These are phyloP conservation scores for Fraxinus greggii DNA, from an alignment of 305 asterid species.

Conservation along the genomic window DNA sequence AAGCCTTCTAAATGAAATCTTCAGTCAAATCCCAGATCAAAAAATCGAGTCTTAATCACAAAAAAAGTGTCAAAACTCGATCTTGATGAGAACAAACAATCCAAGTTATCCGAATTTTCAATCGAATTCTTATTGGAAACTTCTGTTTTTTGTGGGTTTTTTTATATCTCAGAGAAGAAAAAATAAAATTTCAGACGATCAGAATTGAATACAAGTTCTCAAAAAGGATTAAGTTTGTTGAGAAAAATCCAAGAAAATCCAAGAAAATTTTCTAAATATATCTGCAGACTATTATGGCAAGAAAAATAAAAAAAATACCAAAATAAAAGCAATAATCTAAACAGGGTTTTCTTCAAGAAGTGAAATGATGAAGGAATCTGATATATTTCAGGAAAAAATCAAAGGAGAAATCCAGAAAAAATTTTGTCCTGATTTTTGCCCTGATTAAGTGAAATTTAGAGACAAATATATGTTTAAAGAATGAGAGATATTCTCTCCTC, in stretches of 20 bases:
- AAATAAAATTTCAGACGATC: slow-evolving; percentile 25
- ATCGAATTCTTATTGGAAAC: slow-evolving; percentile 20
- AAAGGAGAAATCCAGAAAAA: slow-evolving; percentile 21
- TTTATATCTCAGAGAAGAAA: slow-evolving; percentile 13
- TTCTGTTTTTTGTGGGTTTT: slow-evolving; percentile 14
- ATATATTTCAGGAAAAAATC: slow-evolving; percentile 21
- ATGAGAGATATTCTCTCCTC: slow-evolving; percentile 26
- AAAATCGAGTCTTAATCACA: slow-evolving; percentile 20
- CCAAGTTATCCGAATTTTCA: background rate
- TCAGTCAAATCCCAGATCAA: slow-evolving; percentile 40
- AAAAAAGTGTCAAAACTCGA: slow-evolving; percentile 23
- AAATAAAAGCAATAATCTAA: slow-evolving; percentile 19
- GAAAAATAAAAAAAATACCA: slow-evolving; percentile 6
- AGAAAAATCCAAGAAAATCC: slow-evolving; percentile 12
- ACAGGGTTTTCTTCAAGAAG: slow-evolving; percentile 21
- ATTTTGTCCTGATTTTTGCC: background rate
- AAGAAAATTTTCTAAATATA: slow-evolving; percentile 6
- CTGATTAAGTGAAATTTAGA: slow-evolving; percentile 29
- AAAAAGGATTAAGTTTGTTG: slow-evolving; percentile 19
- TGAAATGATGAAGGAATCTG: background rate
- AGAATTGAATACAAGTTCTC: slow-evolving; percentile 23
- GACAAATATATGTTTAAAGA: slow-evolving; percentile 35
- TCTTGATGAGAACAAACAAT: slow-evolving; percentile 29
- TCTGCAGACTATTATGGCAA: background rate
- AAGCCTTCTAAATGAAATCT: slow-evolving; percentile 20